Percentiles rank a stretch among this genome's conserved stretches.
phyloP scores from a whole-genome alignment of 2,329 filamentous ascomycete genomes.

The Scopulariopsis brevicaulis region DNA sequence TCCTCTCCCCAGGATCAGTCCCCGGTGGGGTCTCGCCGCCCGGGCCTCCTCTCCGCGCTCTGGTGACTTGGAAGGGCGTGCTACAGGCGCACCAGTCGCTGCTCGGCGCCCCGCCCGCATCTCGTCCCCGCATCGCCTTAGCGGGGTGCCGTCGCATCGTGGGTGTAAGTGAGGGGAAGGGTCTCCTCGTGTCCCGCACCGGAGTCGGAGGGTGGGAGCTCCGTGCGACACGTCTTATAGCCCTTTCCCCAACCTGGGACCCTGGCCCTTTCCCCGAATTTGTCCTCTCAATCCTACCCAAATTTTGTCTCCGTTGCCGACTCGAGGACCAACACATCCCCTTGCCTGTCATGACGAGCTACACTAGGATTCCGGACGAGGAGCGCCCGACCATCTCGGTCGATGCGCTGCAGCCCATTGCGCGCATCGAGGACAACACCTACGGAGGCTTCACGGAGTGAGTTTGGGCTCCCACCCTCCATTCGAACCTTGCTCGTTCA shows the following conservation, averaged over 20 bases:
- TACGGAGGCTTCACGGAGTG: slow-evolving; percentile 81
- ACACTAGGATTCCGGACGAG: slow-evolving; percentile 52
- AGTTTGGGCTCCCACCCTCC: slow-evolving; percentile 15
- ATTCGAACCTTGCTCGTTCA: not conserved
- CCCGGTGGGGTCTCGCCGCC: not conserved
- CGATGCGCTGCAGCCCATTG: slow-evolving; percentile 51
- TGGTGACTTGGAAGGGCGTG: not conserved
- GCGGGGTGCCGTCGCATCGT: not conserved
- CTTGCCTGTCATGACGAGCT: slow-evolving; percentile 54
- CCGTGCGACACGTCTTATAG: not conserved
- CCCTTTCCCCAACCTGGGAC: not conserved
- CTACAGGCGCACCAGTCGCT: not conserved
- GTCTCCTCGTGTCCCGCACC: not conserved
- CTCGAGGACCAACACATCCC: not conserved
- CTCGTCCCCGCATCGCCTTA: not conserved
- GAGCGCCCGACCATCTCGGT: slow-evolving; percentile 54
- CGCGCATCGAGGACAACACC: slow-evolving; percentile 68
- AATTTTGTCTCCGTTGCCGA: not conserved
- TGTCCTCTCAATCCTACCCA: not conserved
- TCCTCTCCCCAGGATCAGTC: not conserved
- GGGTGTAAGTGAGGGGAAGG: not conserved
- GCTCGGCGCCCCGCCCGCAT: not conserved
- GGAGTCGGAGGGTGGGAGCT: no score
- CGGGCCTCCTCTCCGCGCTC: not conserved
- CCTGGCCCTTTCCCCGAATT: not conserved